Conservation (phyloP, 306 rosid genomes). For the Corylus heterophylla region DNA sequence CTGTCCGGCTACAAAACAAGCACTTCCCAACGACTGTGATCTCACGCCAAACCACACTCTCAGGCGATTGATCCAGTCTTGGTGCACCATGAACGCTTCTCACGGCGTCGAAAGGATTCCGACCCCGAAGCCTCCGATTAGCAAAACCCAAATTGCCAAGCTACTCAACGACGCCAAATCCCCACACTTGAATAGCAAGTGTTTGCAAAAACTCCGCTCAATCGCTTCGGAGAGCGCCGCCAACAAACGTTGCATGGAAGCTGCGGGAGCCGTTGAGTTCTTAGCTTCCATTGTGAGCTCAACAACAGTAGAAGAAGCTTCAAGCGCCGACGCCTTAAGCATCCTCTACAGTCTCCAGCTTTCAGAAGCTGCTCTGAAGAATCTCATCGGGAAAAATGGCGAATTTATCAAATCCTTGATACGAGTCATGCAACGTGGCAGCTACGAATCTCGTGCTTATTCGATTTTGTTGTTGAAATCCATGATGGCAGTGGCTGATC, state of each 20-base stretch:
- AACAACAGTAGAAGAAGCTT: background rate
- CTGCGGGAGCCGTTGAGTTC: conserved; percentile 62
- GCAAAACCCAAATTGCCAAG: conserved; percentile 43
- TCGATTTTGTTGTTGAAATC: conserved; percentile 59
- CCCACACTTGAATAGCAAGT: conserved; percentile 33
- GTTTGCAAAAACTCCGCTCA: conserved; percentile 48
- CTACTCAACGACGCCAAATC: conserved; percentile 51
- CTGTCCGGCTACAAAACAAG: conserved; percentile 77
- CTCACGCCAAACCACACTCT: conserved; percentile 89
- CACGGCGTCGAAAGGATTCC: conserved; percentile 71
- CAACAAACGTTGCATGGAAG: conserved; percentile 54
- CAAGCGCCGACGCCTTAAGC: conserved; percentile 57
- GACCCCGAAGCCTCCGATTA: conserved; percentile 70
- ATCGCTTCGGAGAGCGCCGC: conserved; percentile 62
- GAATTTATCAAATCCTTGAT: conserved; percentile 47
- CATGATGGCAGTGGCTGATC: conserved; percentile 45
- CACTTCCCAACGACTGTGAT: conserved; percentile 35
- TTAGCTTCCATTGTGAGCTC: conserved; percentile 40
- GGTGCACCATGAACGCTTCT: conserved; percentile 86
- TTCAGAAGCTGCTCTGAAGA: conserved; percentile 42
- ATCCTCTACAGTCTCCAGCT: conserved; percentile 48
- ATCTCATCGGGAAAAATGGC: conserved; percentile 26
- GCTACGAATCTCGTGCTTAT: conserved; percentile 67
- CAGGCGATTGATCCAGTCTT: conserved; percentile 76
- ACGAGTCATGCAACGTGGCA: conserved; percentile 45